Conservation (phyloP, 352 stramenopile species). For the Globisporangium carolinianum region DNA sequence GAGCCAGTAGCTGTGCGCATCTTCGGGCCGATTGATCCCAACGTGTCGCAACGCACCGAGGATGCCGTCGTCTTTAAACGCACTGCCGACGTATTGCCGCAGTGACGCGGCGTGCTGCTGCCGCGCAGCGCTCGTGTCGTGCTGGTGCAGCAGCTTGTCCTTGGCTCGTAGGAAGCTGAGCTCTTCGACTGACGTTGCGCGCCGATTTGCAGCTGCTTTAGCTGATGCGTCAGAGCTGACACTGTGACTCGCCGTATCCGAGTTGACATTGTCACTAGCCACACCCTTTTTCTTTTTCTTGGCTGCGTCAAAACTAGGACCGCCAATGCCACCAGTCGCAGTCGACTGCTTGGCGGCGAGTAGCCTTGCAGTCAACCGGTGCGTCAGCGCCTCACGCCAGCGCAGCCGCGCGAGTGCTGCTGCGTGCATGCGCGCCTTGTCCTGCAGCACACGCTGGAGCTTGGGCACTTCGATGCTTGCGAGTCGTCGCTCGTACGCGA, state of each 20-base stretch:
- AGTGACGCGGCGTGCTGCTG: constrained; percentile 54
- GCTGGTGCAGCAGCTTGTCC: constrained; percentile 74
- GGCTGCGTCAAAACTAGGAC: neutral
- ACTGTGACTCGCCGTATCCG: too few species aligned
- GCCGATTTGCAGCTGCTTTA: neutral
- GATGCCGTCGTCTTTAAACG: constrained; percentile 69
- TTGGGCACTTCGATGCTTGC: constrained; percentile 55
- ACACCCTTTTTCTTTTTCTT: too few species aligned
- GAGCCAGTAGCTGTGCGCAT: constrained; percentile 69
- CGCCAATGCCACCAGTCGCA: neutral
- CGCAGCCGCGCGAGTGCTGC: constrained; percentile 51
- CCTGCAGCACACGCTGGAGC: constrained; percentile 51
- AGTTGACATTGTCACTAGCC: too few species aligned
- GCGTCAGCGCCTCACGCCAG: constrained; percentile 62
- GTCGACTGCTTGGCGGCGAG: constrained; percentile 6
- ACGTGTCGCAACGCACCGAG: constrained; percentile 65
- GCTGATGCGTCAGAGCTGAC: neutral
- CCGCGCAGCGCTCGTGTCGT: constrained; percentile 46
- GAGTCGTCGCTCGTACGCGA: constrained; percentile 62
- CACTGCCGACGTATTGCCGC: constrained; percentile 62
- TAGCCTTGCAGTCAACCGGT: constrained; percentile 24
- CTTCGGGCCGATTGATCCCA: constrained; percentile 72
- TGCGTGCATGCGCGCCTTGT: constrained; percentile 63
- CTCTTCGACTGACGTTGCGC: constrained; percentile 17
- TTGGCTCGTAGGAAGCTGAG: constrained; percentile 52